Percentiles rank a stretch among this genome's conserved stretches.
Conservation (phyloP, 2,329 filamentous ascomycete species). For the Trichothecium sympodiale region DNA sequence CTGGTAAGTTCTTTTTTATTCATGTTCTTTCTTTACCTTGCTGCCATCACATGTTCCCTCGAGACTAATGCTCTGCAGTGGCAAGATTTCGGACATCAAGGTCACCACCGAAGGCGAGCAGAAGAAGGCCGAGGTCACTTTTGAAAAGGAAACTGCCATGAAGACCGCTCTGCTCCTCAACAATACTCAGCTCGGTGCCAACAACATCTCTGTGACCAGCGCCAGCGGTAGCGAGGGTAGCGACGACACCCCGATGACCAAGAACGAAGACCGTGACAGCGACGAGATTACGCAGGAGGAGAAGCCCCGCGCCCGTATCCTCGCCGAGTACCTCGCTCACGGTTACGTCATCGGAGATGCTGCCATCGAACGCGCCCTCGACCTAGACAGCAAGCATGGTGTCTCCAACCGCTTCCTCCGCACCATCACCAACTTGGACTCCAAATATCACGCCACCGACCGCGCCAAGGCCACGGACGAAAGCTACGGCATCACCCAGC, state of each 20-base stretch:
- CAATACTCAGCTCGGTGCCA: constrained; percentile 85
- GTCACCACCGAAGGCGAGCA: constrained; percentile 57
- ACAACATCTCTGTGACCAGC: constrained; percentile 67
- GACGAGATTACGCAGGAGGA: constrained; percentile 85
- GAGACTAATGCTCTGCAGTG: constrained; percentile 38
- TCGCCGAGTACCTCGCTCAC: constrained; percentile 93
- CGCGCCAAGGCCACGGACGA: constrained; percentile 75
- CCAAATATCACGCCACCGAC: constrained; percentile 79
- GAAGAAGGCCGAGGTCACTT: constrained; percentile 84
- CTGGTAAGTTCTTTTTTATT: constrained; percentile 43
- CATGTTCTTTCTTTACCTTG: neutral
- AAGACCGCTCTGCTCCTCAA: constrained; percentile 95
- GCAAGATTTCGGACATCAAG: constrained; percentile 80
- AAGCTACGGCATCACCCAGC: constrained; percentile 70
- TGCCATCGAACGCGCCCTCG: constrained; percentile 72
- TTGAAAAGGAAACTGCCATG: constrained; percentile 92
- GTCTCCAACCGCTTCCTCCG: constrained; percentile 70
- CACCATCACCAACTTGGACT: constrained; percentile 67
- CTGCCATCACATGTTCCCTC: neutral
- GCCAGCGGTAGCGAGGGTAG: constrained; percentile 55
- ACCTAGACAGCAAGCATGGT: constrained; percentile 82
- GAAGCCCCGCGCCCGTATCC: constrained; percentile 86
- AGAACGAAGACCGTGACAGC: constrained; percentile 44
- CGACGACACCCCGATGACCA: constrained; percentile 43
- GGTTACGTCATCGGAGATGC: constrained; percentile 72